phyloP scores from a whole-genome alignment of 176 grass and related monocot species.

The Sorghum bicolor region DNA sequence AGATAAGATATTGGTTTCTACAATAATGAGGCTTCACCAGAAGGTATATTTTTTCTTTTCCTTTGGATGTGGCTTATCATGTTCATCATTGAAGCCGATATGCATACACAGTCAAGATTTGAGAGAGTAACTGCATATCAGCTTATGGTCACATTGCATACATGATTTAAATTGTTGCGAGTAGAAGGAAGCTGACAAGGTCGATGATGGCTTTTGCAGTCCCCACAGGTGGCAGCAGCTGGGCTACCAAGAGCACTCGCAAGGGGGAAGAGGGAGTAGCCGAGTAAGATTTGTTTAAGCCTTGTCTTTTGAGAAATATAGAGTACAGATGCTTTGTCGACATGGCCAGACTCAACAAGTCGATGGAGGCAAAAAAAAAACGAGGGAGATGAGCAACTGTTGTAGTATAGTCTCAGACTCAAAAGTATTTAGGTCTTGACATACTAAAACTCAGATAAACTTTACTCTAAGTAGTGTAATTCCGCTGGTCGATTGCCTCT shows the following conservation, averaged over 20 bases:
- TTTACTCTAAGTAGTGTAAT: neutral
- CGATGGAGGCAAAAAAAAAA: neutral
- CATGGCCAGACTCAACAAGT: neutral
- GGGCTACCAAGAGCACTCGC: neutral
- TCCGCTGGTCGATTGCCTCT: neutral
- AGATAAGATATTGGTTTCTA: constrained; percentile 71
- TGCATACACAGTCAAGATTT: neutral
- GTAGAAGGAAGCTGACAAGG: neutral
- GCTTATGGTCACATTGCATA: neutral
- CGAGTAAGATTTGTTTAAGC: neutral
- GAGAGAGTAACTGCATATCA: neutral
- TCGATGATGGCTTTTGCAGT: constrained; percentile 7
- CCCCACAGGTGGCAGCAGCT: neutral
- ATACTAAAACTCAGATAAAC: neutral
- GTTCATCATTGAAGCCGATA: neutral
- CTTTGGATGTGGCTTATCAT: neutral
- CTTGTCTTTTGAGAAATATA: neutral
- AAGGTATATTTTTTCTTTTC: constrained; percentile 39
- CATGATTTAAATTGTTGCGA: neutral
- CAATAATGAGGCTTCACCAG: constrained; percentile 59
- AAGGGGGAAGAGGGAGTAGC: neutral
- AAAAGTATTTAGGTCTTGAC: neutral
- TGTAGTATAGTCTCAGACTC: constrained; percentile 8
- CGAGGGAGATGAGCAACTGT: neutral
- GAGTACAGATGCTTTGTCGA: neutral